These are phyloP conservation scores for Pichia cabralensis DNA, from an alignment of 805 yeast species.

Conservation along the genomic window DNA sequence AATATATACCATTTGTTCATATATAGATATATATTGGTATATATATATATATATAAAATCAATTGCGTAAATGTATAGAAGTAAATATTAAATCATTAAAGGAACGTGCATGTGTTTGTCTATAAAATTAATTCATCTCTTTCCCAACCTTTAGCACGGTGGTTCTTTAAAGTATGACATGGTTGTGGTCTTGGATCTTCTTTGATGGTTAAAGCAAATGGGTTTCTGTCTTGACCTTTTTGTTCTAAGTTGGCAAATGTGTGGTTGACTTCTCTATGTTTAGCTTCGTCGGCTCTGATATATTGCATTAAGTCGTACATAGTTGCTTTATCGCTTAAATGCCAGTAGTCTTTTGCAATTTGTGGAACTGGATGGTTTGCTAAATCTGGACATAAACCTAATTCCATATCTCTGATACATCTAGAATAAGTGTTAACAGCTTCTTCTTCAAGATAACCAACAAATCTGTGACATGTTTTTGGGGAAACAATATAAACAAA, in stretches of 20 bases:
- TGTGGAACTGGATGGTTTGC: slow-evolving; percentile 38
- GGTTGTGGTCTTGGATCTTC: slow-evolving; percentile 22
- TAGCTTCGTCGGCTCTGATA: slow-evolving; percentile 69
- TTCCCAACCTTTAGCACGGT: slow-evolving; percentile 27
- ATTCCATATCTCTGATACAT: slow-evolving; percentile 42
- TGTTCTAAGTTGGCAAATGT: slow-evolving; percentile 53
- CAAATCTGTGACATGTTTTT: slow-evolving; percentile 61
- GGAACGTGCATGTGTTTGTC: no score
- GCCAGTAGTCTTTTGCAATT: slow-evolving; percentile 58
- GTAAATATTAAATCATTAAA: no score
- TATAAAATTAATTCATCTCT: slow-evolving; percentile 22
- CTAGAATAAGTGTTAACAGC: slow-evolving; percentile 64
- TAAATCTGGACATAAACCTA: slow-evolving; percentile 40
- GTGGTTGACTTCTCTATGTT: slow-evolving; percentile 72
- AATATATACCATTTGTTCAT: no score
- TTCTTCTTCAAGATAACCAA: slow-evolving; percentile 71
- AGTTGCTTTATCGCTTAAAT: slow-evolving; percentile 38
- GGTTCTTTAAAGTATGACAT: slow-evolving; percentile 15
- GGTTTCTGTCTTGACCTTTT: slow-evolving; percentile 48
- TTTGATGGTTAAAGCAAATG: slow-evolving; percentile 42
- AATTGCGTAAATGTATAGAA: no score
- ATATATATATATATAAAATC: no score
- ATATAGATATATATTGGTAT: no score
- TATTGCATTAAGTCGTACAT: slow-evolving; percentile 51
- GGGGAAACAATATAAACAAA: slow-evolving; percentile 49